Base-by-base conservation (phyloP, 441 rosid species). In the Populus hybrid region DNA sequence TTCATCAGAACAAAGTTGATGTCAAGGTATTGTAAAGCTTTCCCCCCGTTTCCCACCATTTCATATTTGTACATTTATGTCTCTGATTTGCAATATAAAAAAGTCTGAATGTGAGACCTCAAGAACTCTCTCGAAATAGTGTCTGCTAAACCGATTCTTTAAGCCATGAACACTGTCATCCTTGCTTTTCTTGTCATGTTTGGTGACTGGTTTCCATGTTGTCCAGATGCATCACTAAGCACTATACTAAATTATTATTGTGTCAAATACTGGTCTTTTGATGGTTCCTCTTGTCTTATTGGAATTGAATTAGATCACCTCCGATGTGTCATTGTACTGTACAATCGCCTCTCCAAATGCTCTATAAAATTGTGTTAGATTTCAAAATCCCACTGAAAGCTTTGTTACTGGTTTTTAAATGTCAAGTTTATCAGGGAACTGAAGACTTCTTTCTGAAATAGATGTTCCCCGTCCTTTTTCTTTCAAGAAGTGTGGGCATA, bases 1-100 rank as follows among this genome's bases (percentile, higher is more conserved):
- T 91, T 84, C 93, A 70, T 69, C 89, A 79, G 20, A 72, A 84
- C 75, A 87, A 88, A 59, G 86, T 91, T 72, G 87, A 89, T 80
- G 89, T 79, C 40, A 79, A 89, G 92, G 94, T 88, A 85, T 78
- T 78, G 61, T 67, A 32, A 67, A 46, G 16, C 42, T 16, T 42
- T 50, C 10, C 72, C 65, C n/a, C 18, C 3, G 3, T 14, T 8
- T 38, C 1, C 34, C 35, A 28, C 70, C 34, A 67, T 11, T 67
- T 24, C 20, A 23, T 67, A 30, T 23, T 67, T 14, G 20, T 67
- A 6, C 34, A 24, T 67, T 28, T 67, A 30, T 28, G 8, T 67
- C 35, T 67, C 8, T 2, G 8, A 30, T 9, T 24, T 67, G 34
- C 34, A 24, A 14, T 24, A 67, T 23, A 28, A 6, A 14, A 65